These are phyloP conservation scores for Ceratobasidium sp. DNA, from an alignment of 1,284 basidiomycete species.

Conservation along the genomic window DNA sequence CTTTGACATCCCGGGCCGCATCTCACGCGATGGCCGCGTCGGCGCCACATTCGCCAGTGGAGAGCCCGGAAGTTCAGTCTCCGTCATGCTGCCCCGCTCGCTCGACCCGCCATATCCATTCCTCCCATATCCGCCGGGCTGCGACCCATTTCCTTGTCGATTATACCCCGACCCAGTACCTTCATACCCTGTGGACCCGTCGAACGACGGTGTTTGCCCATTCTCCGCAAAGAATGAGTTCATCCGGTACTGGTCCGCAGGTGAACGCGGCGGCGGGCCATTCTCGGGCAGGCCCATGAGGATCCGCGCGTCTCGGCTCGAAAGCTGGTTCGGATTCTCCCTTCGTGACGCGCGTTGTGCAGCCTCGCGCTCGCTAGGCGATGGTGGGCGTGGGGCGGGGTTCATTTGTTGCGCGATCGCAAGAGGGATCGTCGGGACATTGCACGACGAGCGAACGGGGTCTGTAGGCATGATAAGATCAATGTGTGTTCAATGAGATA, in stretches of 20 bases:
- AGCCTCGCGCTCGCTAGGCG: slow-evolving; percentile 86
- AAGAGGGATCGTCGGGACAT: slow-evolving; percentile 96
- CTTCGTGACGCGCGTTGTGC: slow-evolving; percentile 88
- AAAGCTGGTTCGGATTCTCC: slow-evolving; percentile 91
- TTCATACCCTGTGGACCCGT: slow-evolving; percentile 48
- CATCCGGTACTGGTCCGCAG: slow-evolving; percentile 31
- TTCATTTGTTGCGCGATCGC: slow-evolving; percentile 96
- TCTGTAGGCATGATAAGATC: slow-evolving; percentile 59
- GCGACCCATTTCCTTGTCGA: background rate
- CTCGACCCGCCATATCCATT: background rate
- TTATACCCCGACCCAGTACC: slow-evolving; percentile 12
- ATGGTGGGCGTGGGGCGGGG: slow-evolving; percentile 93
- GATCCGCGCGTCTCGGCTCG: slow-evolving; percentile 83
- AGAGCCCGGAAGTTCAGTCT: slow-evolving; percentile 49
- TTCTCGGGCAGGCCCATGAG: slow-evolving; percentile 70
- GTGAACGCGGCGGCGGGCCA: slow-evolving; percentile 26
- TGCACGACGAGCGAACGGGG: slow-evolving; percentile 95
- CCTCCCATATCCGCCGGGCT: background rate
- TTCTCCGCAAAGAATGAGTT: slow-evolving; percentile 37
- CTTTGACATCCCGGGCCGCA: slow-evolving; percentile 51
- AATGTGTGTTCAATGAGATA: background rate
- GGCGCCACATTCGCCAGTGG: slow-evolving; percentile 38
- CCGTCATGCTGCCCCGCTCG: slow-evolving; percentile 54
- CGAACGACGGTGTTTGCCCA: slow-evolving; percentile 51
- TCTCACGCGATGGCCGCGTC: slow-evolving; percentile 41